Base-by-base conservation (phyloP, 768 basidiomycete genomes). In the Rhizopogon rudus region DNA sequence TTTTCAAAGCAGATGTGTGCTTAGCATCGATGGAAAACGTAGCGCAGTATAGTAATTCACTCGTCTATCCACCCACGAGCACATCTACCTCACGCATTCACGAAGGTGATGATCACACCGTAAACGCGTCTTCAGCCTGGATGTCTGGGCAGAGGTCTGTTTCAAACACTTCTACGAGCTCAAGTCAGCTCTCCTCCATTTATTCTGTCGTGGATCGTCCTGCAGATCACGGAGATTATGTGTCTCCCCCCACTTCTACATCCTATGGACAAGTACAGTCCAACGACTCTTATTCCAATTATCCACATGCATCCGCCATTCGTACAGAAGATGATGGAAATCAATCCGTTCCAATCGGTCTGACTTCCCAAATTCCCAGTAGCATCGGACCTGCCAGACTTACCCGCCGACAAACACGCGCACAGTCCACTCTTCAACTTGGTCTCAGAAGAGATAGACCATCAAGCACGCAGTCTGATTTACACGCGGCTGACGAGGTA, bases 321-420 rank as follows among this genome's bases (percentile, higher is more conserved):
- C 70, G 68, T 44, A 57, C 59, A 17, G 65, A 66, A 56, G 64
- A 69, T 9, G 59, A 60, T 59, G 60, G 66, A 43, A 65, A 63
- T 44, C 57, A 64, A 54, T 52, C 62, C 53, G 53, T 52, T 54
- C 49, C 60, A 41, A 56, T 71, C 57, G 48, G 57, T 22, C 72
- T 77, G 49, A 55, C 62, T 39, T 53, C 68, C 3, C 81, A 81
- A 67, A 69, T 81, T 40, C 71, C 78, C 12, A 70, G 79, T 31
- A 81, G 74, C 69, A 76, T 81, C 57, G 83, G 82, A 0, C 81
- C 83, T 45, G 69, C 71, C 57, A 79, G 83, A 57, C 68, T 73
- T 49, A 76, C 76, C 40, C 77, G 82, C 41, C 71, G 78, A 40
- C 77, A 77, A 60, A 71, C 68, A 66, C 72, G 72, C 62, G 67